These are phyloP conservation scores for Vigna radiata DNA, from an alignment of 306 rosid species.

Conservation along the genomic window DNA sequence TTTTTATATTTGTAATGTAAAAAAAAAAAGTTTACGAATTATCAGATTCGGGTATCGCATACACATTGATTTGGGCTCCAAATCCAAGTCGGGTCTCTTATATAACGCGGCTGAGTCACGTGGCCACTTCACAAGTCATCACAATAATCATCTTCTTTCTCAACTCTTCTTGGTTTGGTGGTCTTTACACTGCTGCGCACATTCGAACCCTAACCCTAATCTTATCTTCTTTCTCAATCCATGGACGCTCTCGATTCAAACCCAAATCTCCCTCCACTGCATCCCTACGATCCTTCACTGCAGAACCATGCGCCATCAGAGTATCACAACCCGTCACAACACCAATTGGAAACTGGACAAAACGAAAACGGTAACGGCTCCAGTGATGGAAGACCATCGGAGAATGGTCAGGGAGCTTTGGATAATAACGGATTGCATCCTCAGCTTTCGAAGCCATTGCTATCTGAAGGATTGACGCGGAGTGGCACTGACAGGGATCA, in stretches of 20 bases:
- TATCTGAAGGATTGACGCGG: slow-evolving; percentile 76
- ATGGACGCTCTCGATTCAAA: slow-evolving; percentile 70
- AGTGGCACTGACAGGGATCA: slow-evolving; percentile 83
- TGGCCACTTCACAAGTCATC: neutral
- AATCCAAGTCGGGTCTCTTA: neutral
- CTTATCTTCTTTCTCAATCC: slow-evolving; percentile 12
- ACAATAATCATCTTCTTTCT: neutral
- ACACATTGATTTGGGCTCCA: neutral
- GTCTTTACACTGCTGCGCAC: neutral
- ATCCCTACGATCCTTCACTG: slow-evolving; percentile 34
- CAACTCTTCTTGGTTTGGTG: neutral
- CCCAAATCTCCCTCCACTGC: slow-evolving; percentile 36
- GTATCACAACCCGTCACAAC: neutral
- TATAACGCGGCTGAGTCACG: neutral
- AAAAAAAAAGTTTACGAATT: no score
- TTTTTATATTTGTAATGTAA: no score
- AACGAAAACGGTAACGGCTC: slow-evolving; percentile 38
- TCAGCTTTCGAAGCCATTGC: slow-evolving; percentile 50
- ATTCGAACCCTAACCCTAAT: slow-evolving; percentile 24
- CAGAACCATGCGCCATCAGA: slow-evolving; percentile 13
- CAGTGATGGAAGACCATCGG: slow-evolving; percentile 19
- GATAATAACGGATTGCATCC: slow-evolving; percentile 32
- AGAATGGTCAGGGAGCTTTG: slow-evolving; percentile 13
- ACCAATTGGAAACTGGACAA: slow-evolving; percentile 36
- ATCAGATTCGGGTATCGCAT: neutral